These are phyloP conservation scores for Pythium folliculosum DNA, from an alignment of 352 stramenopile species.

Conservation along the genomic window DNA sequence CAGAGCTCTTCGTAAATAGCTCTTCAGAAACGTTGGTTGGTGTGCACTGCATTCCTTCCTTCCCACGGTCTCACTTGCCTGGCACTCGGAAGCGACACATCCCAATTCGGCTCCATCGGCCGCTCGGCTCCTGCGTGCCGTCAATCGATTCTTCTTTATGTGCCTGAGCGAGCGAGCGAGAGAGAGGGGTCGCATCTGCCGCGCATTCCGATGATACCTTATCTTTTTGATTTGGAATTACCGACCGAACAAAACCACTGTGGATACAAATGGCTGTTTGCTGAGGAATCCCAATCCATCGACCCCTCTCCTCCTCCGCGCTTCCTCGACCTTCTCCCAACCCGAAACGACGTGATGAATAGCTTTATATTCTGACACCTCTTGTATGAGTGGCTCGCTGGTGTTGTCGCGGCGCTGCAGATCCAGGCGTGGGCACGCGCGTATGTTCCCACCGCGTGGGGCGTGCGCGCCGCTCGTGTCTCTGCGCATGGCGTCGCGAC, in stretches of 20 bases:
- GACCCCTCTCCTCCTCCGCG: not conserved
- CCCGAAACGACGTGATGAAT: conserved; percentile 76
- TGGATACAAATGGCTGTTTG: conserved; percentile 88
- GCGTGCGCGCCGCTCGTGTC: not conserved
- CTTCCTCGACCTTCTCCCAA: not conserved
- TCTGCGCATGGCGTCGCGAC: conserved; percentile 21
- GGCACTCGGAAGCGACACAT: not conserved
- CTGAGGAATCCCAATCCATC: conserved; percentile 63
- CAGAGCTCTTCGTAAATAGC: conserved; percentile 1
- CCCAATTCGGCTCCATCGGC: not conserved
- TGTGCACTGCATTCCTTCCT: not conserved
- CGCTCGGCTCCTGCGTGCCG: not conserved
- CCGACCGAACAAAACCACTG: conserved; percentile 70
- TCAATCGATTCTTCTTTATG: not conserved
- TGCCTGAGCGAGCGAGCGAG: not conserved
- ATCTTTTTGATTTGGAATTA: conserved; percentile 88
- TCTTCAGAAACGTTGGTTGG: conserved; percentile 18
- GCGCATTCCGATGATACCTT: conserved; percentile 75
- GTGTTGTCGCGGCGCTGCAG: conserved; percentile 18
- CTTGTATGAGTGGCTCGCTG: conserved; percentile 82
- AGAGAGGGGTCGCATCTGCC: no score
- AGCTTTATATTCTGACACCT: conserved; percentile 91
- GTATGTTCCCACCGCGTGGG: conserved; percentile 55
- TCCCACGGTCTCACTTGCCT: not conserved
- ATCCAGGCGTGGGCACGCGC: not conserved